Conservation (phyloP, 352 stramenopile genomes). For the Phytopythium sindhum region DNA sequence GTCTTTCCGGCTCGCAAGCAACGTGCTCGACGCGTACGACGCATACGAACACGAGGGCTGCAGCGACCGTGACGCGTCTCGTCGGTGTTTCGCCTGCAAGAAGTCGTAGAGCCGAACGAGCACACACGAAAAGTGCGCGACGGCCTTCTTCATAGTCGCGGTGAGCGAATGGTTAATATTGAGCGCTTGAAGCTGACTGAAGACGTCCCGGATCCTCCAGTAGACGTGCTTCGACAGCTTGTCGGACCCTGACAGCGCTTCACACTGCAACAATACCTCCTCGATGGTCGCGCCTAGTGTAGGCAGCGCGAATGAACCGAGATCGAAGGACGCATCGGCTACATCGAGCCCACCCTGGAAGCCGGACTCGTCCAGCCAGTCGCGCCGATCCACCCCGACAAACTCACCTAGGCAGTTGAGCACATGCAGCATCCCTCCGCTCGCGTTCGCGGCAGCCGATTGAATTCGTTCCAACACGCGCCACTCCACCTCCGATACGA, state of each 20-base stretch:
- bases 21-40: not conserved
- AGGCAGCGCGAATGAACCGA: not conserved
- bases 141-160: not conserved
- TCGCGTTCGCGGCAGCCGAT: not conserved
- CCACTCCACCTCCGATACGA: not conserved
- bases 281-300: not conserved
- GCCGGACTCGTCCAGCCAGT: not conserved
- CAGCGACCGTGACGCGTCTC: not conserved
- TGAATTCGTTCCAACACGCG: not conserved
- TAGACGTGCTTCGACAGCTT: not conserved
- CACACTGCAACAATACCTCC: not conserved
- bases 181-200: not conserved
- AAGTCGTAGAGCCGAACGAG: not conserved
- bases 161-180: too few relatives aligned
- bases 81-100: not conserved
- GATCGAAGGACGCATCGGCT: not conserved
- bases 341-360: not conserved
- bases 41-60: not conserved
- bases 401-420: not conserved
- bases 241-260: not conserved
- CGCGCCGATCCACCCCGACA: not conserved
- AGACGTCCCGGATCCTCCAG: not conserved
- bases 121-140: not conserved
- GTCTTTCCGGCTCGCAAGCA: not conserved
- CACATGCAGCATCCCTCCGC: conserved; percentile 1